phyloP scores from a whole-genome alignment of 1,139 yeast species.

The Taiozyma sp. region DNA sequence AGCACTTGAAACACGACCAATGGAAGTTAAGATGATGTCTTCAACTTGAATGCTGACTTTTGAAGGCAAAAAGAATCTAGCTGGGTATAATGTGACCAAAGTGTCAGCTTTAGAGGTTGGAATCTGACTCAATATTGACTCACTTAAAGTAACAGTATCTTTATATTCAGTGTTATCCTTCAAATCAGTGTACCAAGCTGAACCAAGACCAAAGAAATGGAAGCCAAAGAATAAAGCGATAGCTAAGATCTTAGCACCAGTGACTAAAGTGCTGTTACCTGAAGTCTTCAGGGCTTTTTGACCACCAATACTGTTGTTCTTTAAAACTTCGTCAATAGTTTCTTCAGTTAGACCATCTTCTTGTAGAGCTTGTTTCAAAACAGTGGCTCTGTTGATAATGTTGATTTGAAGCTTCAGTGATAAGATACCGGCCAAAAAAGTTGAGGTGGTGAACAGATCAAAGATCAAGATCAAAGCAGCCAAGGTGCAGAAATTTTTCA shows the following conservation, averaged over 20 bases:
- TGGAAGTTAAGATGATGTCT: slow-evolving; percentile 48
- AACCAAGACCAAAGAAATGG: slow-evolving; percentile 71
- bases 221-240: slow-evolving; percentile 63
- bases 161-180: slow-evolving; percentile 31
- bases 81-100: slow-evolving; percentile 22
- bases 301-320: slow-evolving; percentile 25
- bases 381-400: slow-evolving; percentile 80
- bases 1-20: slow-evolving; percentile 61
- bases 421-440: slow-evolving; percentile 82
- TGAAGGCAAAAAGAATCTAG: slow-evolving; percentile 64
- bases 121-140: slow-evolving; percentile 29
- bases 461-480: slow-evolving; percentile 66
- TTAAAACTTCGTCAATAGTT: slow-evolving; percentile 70
- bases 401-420: slow-evolving; percentile 88
- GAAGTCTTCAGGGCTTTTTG: slow-evolving; percentile 29
- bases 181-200: slow-evolving; percentile 62
- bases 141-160: slow-evolving; percentile 29
- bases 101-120: slow-evolving; percentile 30
- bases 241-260: slow-evolving; percentile 61
- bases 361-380: slow-evolving; percentile 76
- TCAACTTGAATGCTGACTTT: slow-evolving; percentile 61
- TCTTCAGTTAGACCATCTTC: slow-evolving; percentile 85
- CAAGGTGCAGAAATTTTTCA: slow-evolving; percentile 78
- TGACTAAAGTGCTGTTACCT: slow-evolving; percentile 37
- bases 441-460: slow-evolving; percentile 70